These are phyloP conservation scores for Kregervanrija delftensis DNA, from an alignment of 805 yeast species.

Conservation along the genomic window DNA sequence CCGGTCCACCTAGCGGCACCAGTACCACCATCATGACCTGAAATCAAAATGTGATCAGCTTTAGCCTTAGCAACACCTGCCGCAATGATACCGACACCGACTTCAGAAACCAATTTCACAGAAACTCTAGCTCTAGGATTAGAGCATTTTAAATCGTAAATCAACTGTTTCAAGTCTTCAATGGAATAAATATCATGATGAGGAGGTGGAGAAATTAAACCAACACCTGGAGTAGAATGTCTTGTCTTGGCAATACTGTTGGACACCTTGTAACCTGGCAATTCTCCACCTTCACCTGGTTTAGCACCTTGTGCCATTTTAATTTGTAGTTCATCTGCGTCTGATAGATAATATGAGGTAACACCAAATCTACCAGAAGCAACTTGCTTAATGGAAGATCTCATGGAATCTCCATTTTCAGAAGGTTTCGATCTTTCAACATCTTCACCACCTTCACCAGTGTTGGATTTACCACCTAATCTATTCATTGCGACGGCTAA, in stretches of 20 bases:
- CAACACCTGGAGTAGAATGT: constrained; percentile 95
- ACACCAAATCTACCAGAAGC: constrained; percentile 99
- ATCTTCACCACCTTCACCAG: constrained; percentile 99
- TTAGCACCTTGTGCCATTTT: constrained; percentile 99
- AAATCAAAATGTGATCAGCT: constrained; percentile 90
- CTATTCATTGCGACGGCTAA: constrained; percentile 98
- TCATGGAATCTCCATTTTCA: constrained; percentile 92
- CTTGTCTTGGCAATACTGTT: constrained; percentile 86
- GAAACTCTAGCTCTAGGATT: constrained; percentile 97
- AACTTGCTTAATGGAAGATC: constrained; percentile 97
- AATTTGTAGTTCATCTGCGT: constrained; percentile 95
- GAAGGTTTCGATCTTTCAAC: constrained; percentile 77
- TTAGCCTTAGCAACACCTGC: constrained; percentile 99
- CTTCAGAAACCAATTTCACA: constrained; percentile 94
- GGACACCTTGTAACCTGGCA: constrained; percentile 91
- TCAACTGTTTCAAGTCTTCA: constrained; percentile 94
- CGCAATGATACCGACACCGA: constrained; percentile 98
- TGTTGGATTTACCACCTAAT: constrained; percentile 93
- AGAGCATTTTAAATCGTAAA: constrained; percentile 92
- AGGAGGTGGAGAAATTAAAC: constrained; percentile 96
- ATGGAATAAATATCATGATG: constrained; percentile 98
- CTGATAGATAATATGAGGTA: constrained; percentile 87
- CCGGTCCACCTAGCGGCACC: constrained; percentile 99
- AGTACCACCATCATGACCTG: constrained; percentile 99
- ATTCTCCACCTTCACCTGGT: constrained; percentile 99